Evolutionary conservation across 1,284 basidiomycete species (phyloP), one percentile per base, ranked within the genome.

Genomic region (Quambalaria eucalypti): DNA sequence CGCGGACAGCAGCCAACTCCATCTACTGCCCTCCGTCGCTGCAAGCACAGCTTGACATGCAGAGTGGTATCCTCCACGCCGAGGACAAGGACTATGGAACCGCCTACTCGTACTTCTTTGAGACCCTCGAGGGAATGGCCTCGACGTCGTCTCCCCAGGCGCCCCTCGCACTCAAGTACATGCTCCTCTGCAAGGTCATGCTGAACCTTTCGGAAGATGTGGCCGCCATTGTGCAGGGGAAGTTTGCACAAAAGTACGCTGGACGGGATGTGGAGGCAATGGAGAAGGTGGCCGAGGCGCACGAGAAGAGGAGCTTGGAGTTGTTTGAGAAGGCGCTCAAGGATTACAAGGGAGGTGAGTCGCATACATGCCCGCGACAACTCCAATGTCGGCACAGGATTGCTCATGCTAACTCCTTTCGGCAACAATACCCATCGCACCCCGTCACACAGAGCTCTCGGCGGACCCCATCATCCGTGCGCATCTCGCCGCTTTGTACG

Each of bases 71-170:
- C 28, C 81, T 97, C 14, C 90, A 96, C 68, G 91, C 93, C 0
- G 91, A 97, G 66, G 93, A 97, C 76, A 96, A 95, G 73, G 93
- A 98, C 76, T 97, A 96, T 77, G 92, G 85, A 57, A 98, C 92
- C 0, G 93, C 85, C 38, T 96, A 96, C 76, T 93, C 90, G 0
- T 98, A 98, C 80, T 97, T 97, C 78, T 92, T 90, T 67, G 93
- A 98, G 78, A 87, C 90, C 2, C 93, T 97, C 64, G 93, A 98
- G 68, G 90, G 88, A 1, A 86, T 89, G 60, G 40, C 55, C 25
- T 23, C 21, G 4, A 46, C n/a, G 21, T 26, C n/a, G 5, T 84
- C 87, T 2, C 73, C 78, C 33, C 76, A 80, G 28, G 84, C 91
- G 0, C 80, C 93, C n/a, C 82, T 83, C 2, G 90, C 90, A 9